phyloP scores from a whole-genome alignment of 192 early-diverging fungal genomes.

The Linnemannia hyalina region DNA sequence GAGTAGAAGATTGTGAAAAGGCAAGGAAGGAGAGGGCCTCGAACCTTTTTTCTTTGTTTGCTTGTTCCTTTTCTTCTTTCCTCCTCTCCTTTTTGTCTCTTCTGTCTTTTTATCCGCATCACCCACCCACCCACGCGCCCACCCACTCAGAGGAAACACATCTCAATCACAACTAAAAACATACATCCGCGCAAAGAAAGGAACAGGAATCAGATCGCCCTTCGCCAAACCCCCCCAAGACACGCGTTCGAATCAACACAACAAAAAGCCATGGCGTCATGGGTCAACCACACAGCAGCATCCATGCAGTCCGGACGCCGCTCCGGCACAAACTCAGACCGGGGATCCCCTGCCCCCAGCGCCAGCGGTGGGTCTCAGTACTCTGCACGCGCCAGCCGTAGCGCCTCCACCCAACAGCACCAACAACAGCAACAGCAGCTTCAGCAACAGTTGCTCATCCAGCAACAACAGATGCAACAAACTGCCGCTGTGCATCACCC shows the following conservation, averaged over 20 bases:
- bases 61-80: neutral
- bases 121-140: neutral
- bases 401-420: conserved; percentile 2
- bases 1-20: too few relatives aligned
- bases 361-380: neutral
- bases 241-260: too few relatives aligned
- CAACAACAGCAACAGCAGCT: conserved; percentile 20
- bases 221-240: too few relatives aligned
- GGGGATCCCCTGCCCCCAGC: conserved; percentile 24
- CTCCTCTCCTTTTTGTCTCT: neutral
- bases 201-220: neutral
- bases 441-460: conserved; percentile 22
- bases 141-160: neutral
- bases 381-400: conserved; percentile 32
- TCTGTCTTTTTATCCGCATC: neutral
- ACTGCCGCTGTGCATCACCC: neutral
- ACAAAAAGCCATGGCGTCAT: conserved; percentile 27
- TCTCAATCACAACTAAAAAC: neutral
- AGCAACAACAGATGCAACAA: conserved; percentile 15
- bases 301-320: conserved; percentile 28
- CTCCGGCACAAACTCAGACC: conserved; percentile 6
- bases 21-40: neutral
- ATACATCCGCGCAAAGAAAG: neutral
- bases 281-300: conserved; percentile 31
- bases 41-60: neutral